Base-by-base conservation (phyloP, 2,329 filamentous ascomycete species). In the Cladosporium sp. region DNA sequence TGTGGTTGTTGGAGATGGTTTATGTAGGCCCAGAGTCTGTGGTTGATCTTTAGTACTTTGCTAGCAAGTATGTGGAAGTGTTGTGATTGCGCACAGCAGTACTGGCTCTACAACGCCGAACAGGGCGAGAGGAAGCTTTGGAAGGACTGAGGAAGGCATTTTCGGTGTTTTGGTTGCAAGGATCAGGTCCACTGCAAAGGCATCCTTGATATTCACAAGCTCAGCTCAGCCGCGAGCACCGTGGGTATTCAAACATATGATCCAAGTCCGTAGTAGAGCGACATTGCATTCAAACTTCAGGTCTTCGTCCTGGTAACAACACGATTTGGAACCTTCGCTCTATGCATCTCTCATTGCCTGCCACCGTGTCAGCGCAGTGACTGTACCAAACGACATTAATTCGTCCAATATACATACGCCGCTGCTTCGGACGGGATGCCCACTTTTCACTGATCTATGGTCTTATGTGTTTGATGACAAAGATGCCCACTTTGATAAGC, bases 71-170 rank as follows among this genome's bases (percentile, higher is more conserved):
- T 26, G 25, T 28, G 49, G 11, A 28, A 26, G 14, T 5, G 11
- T 6, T 53, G 49, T 28, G 18, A 28, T 53, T 53, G 49, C 49
- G 14, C 62, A 67, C 68, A 70, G 64, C 5, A 64, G 58, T 13
- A 64, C 34, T 3, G 68, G 68, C 36, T 70, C 68, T 7, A 70
- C 51, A n/a, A 70, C 18, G 39, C 68, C 67, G 67, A 70, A 68
- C 25, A 70, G 36, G 14, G 67, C 58, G 32, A 67, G 49, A 7
- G 68, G 68, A 53, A 64, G 63, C 23, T 56, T 57, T 25, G 67
- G 67, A 11, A 70, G 58, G 56, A 53, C 63, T 32, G 66, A 69
- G 28, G 21, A 30, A 11, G 58, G n/a, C 67, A 67, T 68, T 34
- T 30, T 25, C 18, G 36, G 36, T 43, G 36, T 18, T n/a, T 6